Evolutionary conservation across 176 grass and related monocot species (phyloP), one percentile per base, ranked within the genome.

Genomic region (Eragrostis curvula): DNA sequence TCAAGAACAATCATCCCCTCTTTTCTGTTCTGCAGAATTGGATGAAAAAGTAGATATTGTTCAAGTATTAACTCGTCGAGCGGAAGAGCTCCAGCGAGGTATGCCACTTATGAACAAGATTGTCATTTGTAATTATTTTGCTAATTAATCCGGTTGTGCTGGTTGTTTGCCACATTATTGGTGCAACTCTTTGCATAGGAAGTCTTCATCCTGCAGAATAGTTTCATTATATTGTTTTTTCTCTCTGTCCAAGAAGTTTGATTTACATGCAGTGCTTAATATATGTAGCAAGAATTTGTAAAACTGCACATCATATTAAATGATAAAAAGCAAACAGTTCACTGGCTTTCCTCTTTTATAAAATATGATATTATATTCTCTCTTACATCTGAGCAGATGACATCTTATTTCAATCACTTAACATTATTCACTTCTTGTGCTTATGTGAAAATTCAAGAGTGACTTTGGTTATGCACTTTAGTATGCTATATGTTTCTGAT

Each of bases 31-130:
- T 68, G 57, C 56, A 95, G 90, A 74, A 70, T 84, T 93, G 90
- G 92, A 90, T 68, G 86, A 88, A 28, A 89, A 75, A 68, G 81
- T 59, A 64, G 80, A 77, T 13, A 21, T 74, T 62, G 79, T 87
- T n/a, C 79, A 95, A 71, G 70, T 68, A 47, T 77, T 98, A 67
- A 88, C 56, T 68, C 71, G 69, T 61, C 86, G 68, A 73, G 91
- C 88, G 68, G 92, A 98, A 77, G 88, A 95, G 69, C 88, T 98
- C 68, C 86, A 95, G 81, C 71, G 68, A 82, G 96, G 92, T 95
- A 94, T 28, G 56, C 78, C 40, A 66, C 5, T 51, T 30, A 40
- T 8, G 46, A 58, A 80, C 69, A 91, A 49, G 45, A 60, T 49
- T 78, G 8, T 14, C 24, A 75, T 21, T 43, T 39, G 13, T 87